phyloP scores from a whole-genome alignment of 2,329 filamentous ascomycete genomes.

The Microcera coccophila region DNA sequence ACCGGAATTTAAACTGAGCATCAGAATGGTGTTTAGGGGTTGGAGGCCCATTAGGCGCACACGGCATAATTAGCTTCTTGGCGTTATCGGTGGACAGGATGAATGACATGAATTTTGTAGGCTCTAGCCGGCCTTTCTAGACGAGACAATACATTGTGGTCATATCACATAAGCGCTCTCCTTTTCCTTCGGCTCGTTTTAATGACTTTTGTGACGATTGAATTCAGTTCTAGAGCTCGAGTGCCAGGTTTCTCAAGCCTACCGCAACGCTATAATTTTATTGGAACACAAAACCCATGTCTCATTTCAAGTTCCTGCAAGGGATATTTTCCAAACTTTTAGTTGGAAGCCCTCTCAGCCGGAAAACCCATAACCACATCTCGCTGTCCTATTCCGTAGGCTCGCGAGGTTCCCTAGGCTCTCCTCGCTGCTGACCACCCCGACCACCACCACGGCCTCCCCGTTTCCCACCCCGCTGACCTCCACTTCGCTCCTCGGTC shows the following conservation, averaged over 20 bases:
- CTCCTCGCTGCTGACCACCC: constrained; percentile 49
- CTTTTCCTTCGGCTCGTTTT: neutral
- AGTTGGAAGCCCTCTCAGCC: constrained; percentile 9
- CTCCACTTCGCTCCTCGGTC: constrained; percentile 42
- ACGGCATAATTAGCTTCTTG: constrained; percentile 37
- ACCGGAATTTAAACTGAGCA: constrained; percentile 42
- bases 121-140: constrained; percentile 27
- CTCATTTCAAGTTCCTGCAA: constrained; percentile 27
- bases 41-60: constrained; percentile 30
- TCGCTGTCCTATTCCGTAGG: constrained; percentile 28
- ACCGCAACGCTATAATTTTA: constrained; percentile 39
- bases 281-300: constrained; percentile 33
- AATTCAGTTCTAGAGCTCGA: constrained; percentile 34
- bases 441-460: constrained; percentile 50
- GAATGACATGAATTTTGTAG: constrained; percentile 31
- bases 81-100: constrained; percentile 38
- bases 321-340: constrained; percentile 19
- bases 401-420: constrained; percentile 42
- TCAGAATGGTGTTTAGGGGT: constrained; percentile 25
- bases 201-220: constrained; percentile 29
- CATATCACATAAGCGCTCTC: constrained; percentile 14
- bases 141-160: constrained; percentile 28
- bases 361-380: constrained; percentile 10
- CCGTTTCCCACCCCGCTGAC: constrained; percentile 49
- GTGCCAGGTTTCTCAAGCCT: constrained; percentile 31